These are phyloP conservation scores for Graphiopsis chlorocephala DNA, from an alignment of 2,329 filamentous ascomycete genomes.

Conservation along the genomic window DNA sequence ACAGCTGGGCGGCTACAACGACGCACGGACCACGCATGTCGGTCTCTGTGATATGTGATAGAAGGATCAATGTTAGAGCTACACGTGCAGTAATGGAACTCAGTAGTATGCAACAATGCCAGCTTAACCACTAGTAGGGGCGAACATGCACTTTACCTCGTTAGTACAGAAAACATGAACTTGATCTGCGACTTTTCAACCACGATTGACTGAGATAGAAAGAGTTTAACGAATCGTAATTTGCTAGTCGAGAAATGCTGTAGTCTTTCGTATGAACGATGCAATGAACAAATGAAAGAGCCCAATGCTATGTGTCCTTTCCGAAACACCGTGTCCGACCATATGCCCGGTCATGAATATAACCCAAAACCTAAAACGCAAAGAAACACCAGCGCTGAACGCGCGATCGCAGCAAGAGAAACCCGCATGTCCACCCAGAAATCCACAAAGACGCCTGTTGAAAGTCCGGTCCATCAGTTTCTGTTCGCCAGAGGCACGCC, in stretches of 20 bases:
- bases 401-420: background rate
- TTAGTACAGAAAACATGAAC: background rate
- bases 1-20: background rate
- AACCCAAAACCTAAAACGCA: background rate
- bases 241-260: conserved; percentile 1
- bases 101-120: background rate
- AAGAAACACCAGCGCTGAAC: conserved; percentile 9
- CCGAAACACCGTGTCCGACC: background rate
- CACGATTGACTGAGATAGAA: background rate
- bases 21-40: background rate
- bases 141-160: background rate
- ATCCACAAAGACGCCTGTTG: background rate
- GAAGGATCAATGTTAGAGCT: no score
- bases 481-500: conserved; percentile 1
- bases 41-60: background rate
- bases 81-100: background rate
- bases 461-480: background rate
- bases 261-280: background rate
- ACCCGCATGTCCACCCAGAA: background rate
- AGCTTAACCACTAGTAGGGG: background rate
- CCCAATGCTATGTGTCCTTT: background rate
- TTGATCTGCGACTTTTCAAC: background rate
- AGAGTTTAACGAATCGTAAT: background rate
- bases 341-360: background rate
- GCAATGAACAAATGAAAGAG: background rate